Conservation (phyloP, 2,329 filamentous ascomycete species). For the Diaporthe capsici region DNA sequence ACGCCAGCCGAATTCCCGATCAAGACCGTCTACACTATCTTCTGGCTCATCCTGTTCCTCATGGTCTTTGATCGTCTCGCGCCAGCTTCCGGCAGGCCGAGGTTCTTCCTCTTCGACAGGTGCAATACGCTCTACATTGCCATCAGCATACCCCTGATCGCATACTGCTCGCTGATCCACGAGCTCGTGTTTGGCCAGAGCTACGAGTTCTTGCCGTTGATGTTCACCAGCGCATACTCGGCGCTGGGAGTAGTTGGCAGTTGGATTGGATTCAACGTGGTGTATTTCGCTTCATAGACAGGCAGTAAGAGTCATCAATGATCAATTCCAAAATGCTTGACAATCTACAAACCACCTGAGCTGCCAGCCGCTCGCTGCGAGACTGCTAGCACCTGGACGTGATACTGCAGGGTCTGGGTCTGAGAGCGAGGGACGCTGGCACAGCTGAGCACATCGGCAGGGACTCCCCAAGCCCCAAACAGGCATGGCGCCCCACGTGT, state of each 20-base stretch:
- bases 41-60: constrained; percentile 91
- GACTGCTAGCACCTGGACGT: neutral
- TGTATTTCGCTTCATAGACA: constrained; percentile 79
- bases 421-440: neutral
- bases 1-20: constrained; percentile 93
- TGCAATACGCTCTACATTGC: constrained; percentile 92
- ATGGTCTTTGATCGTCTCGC: constrained; percentile 89
- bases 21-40: constrained; percentile 92
- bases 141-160: constrained; percentile 87
- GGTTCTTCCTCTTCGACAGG: constrained; percentile 91
- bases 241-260: constrained; percentile 96
- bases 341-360: neutral
- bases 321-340: neutral
- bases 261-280: constrained; percentile 94
- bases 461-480: constrained; percentile 7
- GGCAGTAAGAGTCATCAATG: neutral
- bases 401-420: neutral
- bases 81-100: constrained; percentile 82
- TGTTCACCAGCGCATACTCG: constrained; percentile 97
- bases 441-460: constrained; percentile 5
- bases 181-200: constrained; percentile 84
- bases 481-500: constrained; percentile 32
- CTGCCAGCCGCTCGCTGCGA: neutral
- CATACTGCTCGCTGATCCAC: constrained; percentile 90
- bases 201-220: constrained; percentile 92